A percentile compares a stretch with the other conserved stretches of the same genome.
Conservation (phyloP, 352 stramenopile species). For the Phytophthora chlamydospora region DNA sequence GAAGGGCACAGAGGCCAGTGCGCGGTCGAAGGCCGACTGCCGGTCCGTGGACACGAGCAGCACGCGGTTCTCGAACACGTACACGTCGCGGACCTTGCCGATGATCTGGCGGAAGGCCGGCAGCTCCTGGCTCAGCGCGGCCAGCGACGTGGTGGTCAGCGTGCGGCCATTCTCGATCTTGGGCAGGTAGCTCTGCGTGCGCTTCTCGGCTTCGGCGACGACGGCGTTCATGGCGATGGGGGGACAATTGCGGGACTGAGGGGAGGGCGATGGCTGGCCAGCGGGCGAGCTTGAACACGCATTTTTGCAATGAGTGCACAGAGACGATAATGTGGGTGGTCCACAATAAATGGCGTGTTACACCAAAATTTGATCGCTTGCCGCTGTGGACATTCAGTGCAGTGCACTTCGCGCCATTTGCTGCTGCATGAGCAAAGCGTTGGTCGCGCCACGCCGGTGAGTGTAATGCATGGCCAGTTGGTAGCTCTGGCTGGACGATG, state of each 20-base stretch:
- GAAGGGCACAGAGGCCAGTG: conserved; percentile 95
- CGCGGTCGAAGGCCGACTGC: conserved; percentile 98
- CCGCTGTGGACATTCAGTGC: too few relatives aligned
- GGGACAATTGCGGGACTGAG: background rate
- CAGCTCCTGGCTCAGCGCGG: conserved; percentile 35
- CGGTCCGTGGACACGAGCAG: conserved; percentile 98
- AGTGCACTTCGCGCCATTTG: conserved; percentile 5
- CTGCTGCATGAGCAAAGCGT: background rate
- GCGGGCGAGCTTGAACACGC: conserved; percentile 14
- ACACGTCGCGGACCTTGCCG: conserved; percentile 94
- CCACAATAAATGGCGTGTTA: too few relatives aligned
- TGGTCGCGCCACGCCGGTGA: conserved; percentile 15
- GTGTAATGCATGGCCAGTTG: conserved; percentile 22
- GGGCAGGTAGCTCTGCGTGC: conserved; percentile 73
- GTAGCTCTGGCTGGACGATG: conserved; percentile 15
- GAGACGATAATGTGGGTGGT: background rate
- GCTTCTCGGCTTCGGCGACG: conserved; percentile 58
- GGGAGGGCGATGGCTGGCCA: conserved; percentile 21
- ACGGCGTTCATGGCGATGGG: conserved; percentile 45
- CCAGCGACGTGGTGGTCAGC: conserved; percentile 70
- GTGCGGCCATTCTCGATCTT: conserved; percentile 53
- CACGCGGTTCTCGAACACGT: conserved; percentile 88
- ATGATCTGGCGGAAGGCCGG: conserved; percentile 66
- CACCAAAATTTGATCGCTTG: too few relatives aligned
- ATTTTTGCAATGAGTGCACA: background rate